phyloP scores from a whole-genome alignment of 1,284 basidiomycete species.

The Cystobasidium pallidum region DNA sequence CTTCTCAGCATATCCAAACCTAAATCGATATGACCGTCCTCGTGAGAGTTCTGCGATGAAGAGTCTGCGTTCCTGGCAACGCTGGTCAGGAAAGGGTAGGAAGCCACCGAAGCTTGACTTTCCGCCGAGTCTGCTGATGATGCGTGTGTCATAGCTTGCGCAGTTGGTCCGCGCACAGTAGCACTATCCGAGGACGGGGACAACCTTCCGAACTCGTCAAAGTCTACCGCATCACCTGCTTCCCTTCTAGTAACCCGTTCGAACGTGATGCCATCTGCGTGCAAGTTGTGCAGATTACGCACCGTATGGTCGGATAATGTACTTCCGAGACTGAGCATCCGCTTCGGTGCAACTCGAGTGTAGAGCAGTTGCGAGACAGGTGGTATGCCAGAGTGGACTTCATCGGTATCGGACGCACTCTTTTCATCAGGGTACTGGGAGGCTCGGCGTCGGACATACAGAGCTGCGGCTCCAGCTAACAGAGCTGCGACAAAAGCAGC shows the following conservation, averaged over 20 bases:
- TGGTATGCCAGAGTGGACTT: slow-evolving; percentile 1
- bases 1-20: slow-evolving; percentile 18
- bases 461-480: slow-evolving; percentile 40
- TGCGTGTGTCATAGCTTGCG: slow-evolving; percentile 6
- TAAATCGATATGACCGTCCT: slow-evolving; percentile 4
- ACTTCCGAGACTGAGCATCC: slow-evolving; percentile 49
- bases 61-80: slow-evolving; percentile 27
- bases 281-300: not conserved
- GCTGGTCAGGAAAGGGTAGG: slow-evolving; percentile 41
- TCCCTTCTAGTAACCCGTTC: slow-evolving; percentile 13
- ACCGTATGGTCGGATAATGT: slow-evolving; percentile 35
- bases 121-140: slow-evolving; percentile 35
- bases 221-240: slow-evolving; percentile 10
- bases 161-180: slow-evolving; percentile 4
- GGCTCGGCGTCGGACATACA: slow-evolving; percentile 46
- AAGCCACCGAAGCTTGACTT: slow-evolving; percentile 35
- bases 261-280: not conserved
- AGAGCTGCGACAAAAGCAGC: slow-evolving; percentile 51
- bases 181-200: slow-evolving; percentile 3
- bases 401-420: not conserved
- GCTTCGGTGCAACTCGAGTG: slow-evolving; percentile 46
- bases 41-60: slow-evolving; percentile 25
- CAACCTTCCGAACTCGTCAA: slow-evolving; percentile 26
- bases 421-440: not conserved
- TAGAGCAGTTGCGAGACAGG: slow-evolving; percentile 48